These are phyloP conservation scores for Lichtheimia hyalospora DNA, from an alignment of 371 early-diverging fungal species.

Conservation along the genomic window DNA sequence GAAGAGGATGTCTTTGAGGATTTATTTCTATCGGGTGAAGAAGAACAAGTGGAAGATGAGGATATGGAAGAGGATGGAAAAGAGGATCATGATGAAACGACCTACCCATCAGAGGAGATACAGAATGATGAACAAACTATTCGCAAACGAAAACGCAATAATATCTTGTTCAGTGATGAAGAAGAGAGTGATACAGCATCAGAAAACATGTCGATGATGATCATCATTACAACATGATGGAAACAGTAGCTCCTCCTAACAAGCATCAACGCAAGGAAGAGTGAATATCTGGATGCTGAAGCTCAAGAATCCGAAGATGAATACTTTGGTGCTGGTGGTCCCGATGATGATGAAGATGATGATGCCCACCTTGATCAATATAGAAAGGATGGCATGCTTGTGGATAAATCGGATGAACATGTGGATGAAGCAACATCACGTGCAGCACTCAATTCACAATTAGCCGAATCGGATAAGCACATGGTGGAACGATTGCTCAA, in stretches of 20 bases:
- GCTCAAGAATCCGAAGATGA: constrained; percentile 55
- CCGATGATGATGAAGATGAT: constrained; percentile 19
- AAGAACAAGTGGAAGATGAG: constrained; percentile 10
- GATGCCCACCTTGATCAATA: constrained; percentile 40
- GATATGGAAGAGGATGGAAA: neutral
- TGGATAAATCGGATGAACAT: constrained; percentile 38
- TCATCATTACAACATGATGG: neutral
- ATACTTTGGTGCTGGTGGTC: constrained; percentile 43
- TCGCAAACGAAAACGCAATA: constrained; percentile 8
- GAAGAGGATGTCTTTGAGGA: constrained; percentile 11
- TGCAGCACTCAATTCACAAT: constrained; percentile 30
- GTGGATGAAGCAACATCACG: constrained; percentile 36
- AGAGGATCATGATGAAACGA: neutral
- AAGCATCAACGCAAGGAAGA: constrained; percentile 6
- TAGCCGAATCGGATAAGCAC: constrained; percentile 40
- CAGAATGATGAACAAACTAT: neutral
- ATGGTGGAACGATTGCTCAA: constrained; percentile 40
- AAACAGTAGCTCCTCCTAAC: neutral
- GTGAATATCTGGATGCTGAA: constrained; percentile 43
- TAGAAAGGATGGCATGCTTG: constrained; percentile 45
- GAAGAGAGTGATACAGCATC: constrained; percentile 12
- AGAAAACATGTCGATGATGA: constrained; percentile 10
- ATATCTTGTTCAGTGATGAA: constrained; percentile 4
- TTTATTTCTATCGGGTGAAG: constrained; percentile 8
- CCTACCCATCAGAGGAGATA: neutral